Evolutionary conservation across 148 eudicot genomes (phyloP).

Genomic region (Tetragonia tetragonoides): DNA sequence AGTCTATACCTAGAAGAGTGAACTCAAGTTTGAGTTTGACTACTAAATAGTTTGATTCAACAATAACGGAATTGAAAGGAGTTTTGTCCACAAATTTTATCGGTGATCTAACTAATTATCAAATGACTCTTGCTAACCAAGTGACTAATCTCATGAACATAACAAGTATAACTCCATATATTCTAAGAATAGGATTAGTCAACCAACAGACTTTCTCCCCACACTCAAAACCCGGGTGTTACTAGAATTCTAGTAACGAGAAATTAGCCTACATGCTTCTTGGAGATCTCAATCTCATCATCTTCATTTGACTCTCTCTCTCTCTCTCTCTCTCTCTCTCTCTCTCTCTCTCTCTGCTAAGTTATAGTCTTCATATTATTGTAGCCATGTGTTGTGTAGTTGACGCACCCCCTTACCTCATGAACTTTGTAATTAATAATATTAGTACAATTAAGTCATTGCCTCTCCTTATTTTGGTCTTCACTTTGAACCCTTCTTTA

Average conservation of each 20-base stretch:
- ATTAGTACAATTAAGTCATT: conserved; percentile 16
- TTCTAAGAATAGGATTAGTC: conserved; percentile 18
- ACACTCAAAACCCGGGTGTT: background rate
- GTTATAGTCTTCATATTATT: background rate
- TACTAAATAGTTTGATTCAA: too few species aligned
- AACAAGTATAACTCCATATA: too few species aligned
- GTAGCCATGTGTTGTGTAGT: conserved; percentile 20
- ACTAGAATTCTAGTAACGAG: conserved; percentile 9
- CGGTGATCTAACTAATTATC: too few species aligned
- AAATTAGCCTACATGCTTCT: conserved; percentile 17
- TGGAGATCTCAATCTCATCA: conserved; percentile 16
- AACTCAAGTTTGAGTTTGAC: too few species aligned
- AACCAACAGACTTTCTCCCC: background rate
- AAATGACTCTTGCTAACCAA: too few species aligned
- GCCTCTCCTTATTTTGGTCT: conserved; percentile 24
- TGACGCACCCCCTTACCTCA: conserved; percentile 44
- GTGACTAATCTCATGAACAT: too few species aligned
- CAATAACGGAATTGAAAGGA: too few species aligned
- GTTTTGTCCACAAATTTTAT: too few species aligned
- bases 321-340: background rate
- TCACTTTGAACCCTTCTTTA: conserved; percentile 28
- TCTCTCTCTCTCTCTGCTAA: background rate
- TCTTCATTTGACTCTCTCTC: conserved; percentile 20
- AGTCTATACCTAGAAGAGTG: too few species aligned
- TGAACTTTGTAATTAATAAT: background rate